phyloP scores from a whole-genome alignment of 129 eudicot species.

The Helichrysum umbraculigerum region DNA sequence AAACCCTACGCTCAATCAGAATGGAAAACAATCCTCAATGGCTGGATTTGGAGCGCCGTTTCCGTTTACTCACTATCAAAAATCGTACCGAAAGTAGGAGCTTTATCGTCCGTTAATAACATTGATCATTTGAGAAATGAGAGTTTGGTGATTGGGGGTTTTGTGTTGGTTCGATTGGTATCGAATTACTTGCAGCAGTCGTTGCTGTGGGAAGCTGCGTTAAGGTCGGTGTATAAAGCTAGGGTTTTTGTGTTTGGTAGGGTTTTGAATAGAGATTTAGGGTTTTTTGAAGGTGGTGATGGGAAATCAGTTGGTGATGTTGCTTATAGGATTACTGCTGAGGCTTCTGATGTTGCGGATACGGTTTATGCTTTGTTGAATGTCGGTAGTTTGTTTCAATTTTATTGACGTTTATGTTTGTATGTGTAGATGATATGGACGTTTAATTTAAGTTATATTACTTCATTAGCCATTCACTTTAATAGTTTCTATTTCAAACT shows the following conservation, averaged over 20 bases:
- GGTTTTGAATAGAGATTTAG: conserved; percentile 84
- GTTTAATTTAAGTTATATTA: too few species aligned
- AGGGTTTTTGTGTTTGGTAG: conserved; percentile 71
- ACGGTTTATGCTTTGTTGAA: conserved; percentile 65
- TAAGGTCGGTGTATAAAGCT: conserved; percentile 51
- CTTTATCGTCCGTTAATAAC: conserved; percentile 36
- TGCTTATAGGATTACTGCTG: conserved; percentile 84
- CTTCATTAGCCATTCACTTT: too few species aligned
- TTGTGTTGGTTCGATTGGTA: conserved; percentile 48
- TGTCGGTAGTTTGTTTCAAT: conserved; percentile 37
- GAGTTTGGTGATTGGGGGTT: conserved; percentile 50
- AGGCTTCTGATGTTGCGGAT: conserved; percentile 83
- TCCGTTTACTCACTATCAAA: conserved; percentile 69
- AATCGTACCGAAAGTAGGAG: conserved; percentile 56
- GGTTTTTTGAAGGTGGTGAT: conserved; percentile 67
- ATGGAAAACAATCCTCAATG: conserved; percentile 61
- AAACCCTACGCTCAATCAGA: conserved; percentile 73
- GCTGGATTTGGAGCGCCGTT: conserved; percentile 75
- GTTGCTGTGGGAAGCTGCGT: conserved; percentile 85
- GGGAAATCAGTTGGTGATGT: conserved; percentile 74
- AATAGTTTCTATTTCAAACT: too few species aligned
- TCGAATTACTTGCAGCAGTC: conserved; percentile 72
- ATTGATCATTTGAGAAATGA: conserved; percentile 36
- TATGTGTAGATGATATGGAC: background rate
- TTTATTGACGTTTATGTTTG: background rate